Evolutionary conservation across 1,284 basidiomycete species (phyloP).

Genomic region (Cutaneotrichosporon sp.): DNA sequence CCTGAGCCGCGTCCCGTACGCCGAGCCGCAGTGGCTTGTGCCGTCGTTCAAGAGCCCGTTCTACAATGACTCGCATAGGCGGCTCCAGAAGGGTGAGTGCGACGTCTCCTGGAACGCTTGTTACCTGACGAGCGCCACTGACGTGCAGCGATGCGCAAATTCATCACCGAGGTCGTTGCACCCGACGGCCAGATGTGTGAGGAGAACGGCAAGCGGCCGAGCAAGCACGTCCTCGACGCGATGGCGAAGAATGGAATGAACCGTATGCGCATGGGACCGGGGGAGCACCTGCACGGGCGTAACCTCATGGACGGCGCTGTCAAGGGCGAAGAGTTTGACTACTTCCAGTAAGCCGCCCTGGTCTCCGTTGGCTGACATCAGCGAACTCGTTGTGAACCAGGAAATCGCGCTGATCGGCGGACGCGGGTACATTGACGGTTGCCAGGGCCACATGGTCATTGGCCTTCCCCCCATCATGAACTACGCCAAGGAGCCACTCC

Average conservation of each 20-base stretch:
- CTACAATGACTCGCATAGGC: constrained; percentile 60
- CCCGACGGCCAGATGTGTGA: constrained; percentile 61
- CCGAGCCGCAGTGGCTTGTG: constrained; percentile 80
- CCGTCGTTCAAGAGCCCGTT: constrained; percentile 76
- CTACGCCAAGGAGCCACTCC: constrained; percentile 56
- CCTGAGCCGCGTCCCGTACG: constrained; percentile 64
- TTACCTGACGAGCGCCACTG: not conserved
- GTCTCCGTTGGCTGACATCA: constrained; percentile 13
- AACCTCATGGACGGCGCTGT: constrained; percentile 74
- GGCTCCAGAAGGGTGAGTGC: constrained; percentile 44
- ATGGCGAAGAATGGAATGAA: constrained; percentile 64
- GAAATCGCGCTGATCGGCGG: constrained; percentile 73
- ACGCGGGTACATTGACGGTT: constrained; percentile 60
- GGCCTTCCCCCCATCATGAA: constrained; percentile 59
- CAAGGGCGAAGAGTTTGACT: constrained; percentile 80
- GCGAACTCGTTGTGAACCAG: constrained; percentile 76
- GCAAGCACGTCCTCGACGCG: constrained; percentile 43
- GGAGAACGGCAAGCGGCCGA: constrained; percentile 66
- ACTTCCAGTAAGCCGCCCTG: constrained; percentile 59
- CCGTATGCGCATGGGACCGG: constrained; percentile 82
- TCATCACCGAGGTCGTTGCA: constrained; percentile 55
- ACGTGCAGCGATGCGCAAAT: constrained; percentile 48
- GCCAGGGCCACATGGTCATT: constrained; percentile 21
- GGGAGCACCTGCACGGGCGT: constrained; percentile 71
- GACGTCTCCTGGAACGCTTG: too few species aligned